Evolutionary conservation across 345 rosid species (phyloP).

Genomic region (Xanthoceras sorbifolium): DNA sequence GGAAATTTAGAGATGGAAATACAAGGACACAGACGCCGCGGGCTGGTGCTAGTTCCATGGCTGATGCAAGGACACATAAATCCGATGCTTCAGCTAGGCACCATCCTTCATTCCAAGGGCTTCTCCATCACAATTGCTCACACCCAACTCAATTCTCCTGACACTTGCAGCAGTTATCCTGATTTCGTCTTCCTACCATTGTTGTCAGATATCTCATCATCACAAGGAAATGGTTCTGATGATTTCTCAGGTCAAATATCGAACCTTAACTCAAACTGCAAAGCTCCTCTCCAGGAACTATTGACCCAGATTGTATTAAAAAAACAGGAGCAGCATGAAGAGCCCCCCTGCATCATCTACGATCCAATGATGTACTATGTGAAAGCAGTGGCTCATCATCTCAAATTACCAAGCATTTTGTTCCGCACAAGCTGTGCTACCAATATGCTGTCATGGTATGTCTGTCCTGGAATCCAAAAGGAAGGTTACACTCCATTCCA

Average conservation of each 20-base stretch:
- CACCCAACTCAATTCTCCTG: conserved; percentile 40
- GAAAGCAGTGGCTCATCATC: conserved; percentile 35
- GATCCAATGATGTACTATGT: conserved; percentile 50
- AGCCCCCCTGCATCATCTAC: conserved; percentile 45
- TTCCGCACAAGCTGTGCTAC: conserved; percentile 36
- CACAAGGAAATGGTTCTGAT: conserved; percentile 4
- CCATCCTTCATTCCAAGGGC: conserved; percentile 54
- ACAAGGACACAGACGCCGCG: background rate
- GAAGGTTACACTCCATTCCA: conserved; percentile 33
- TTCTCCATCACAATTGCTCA: conserved; percentile 61
- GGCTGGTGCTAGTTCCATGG: conserved; percentile 53
- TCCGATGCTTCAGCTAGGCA: conserved; percentile 70
- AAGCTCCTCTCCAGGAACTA: conserved; percentile 33
- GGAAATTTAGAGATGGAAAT: conserved; percentile 5
- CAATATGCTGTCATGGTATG: conserved; percentile 26
- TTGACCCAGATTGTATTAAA: conserved; percentile 18
- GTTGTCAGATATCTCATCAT: conserved; percentile 41
- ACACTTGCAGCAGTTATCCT: conserved; percentile 35
- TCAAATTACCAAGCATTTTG: conserved; percentile 47
- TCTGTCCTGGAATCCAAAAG: conserved; percentile 21
- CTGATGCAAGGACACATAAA: conserved; percentile 74
- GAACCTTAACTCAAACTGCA: conserved; percentile 39
- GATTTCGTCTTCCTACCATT: conserved; percentile 36
- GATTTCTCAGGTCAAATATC: conserved; percentile 21
- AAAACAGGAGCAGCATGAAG: background rate